Evolutionary conservation across 805 yeast genomes (phyloP), one percentile per base, ranked within the genome.

Genomic region (Diddensiella caesifluorescens): DNA sequence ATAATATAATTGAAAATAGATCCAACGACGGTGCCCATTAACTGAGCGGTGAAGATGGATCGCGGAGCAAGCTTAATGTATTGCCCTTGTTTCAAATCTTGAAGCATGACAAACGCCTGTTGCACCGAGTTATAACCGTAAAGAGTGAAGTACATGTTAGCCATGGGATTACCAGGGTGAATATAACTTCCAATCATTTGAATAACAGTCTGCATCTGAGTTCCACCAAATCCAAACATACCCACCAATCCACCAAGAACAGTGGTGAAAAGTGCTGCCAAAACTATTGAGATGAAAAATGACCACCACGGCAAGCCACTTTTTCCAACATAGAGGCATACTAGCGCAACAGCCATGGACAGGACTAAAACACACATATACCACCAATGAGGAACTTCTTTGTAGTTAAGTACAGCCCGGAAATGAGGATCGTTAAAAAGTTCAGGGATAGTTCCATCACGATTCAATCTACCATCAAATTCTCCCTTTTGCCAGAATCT

Each of bases 341-440:
- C 48, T n/a, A 74, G 57, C 1, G 75, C 77, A 46, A 71, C 65
- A 3, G 60, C 53, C 1, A 75, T 59, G 27, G 79, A 68, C 1
- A 59, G 42, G 16, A 69, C 38, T n/a, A 75, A 54, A n/a, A 73
- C 65, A 4, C 53, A 23, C 13, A 67, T 42, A 47, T 69, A 74
- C 75, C 69, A 73, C 70, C 71, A 70, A 42, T 71, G 74, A n/a
- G 82, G 85, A 21, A 77, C 82, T 50, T 79, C 85, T 18, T 66
- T 68, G 57, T 79, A 77, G 22, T 59, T 57, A 9, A 70, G 47
- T 80, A 78, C 77, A 71, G 77, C 75, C 35, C 63, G 64, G 42
- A 77, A 69, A 51, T 75, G 80, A 1, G 80, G 75, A 51, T 79
- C 84, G 18, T 70, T 54, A 49, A 52, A 33, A 20, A 41, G 26